phyloP scores from a whole-genome alignment of 305 asterid species.

The Solanum hybrid region DNA sequence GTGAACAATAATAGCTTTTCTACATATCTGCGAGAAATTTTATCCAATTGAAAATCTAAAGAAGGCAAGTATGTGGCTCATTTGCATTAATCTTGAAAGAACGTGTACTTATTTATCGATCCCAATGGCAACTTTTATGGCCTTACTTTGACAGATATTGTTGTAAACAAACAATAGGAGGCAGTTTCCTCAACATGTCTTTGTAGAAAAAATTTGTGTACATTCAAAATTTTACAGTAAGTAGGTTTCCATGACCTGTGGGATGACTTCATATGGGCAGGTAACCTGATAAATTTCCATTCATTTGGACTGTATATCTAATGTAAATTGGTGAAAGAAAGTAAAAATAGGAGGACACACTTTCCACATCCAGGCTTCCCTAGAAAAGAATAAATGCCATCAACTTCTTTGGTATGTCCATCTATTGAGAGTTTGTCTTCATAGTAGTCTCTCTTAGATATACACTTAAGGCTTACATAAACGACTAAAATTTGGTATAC shows the following conservation, averaged over 20 bases:
- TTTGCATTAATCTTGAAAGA: not conserved
- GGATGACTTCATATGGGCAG: not conserved
- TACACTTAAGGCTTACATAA: not conserved
- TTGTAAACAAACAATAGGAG: not conserved
- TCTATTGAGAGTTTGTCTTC: not conserved
- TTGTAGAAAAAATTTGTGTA: not conserved
- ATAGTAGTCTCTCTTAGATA: not conserved
- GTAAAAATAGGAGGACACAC: not conserved
- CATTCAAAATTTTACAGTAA: not conserved
- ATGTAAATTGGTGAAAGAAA: not conserved
- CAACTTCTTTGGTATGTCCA: not conserved
- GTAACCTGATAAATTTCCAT: not conserved
- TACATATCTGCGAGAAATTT: too few species aligned
- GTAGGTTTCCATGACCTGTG: not conserved
- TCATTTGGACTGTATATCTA: not conserved
- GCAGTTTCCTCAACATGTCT: not conserved
- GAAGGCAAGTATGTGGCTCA: not conserved
- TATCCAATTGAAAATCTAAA: too few species aligned
- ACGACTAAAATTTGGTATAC: not conserved
- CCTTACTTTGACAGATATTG: not conserved
- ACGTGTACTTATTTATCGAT: not conserved
- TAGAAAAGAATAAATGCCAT: too few species aligned
- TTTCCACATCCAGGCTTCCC: not conserved
- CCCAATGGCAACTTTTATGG: not conserved
- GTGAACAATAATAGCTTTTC: too few species aligned